Percentiles rank a stretch among this genome's conserved stretches.
phyloP scores from a whole-genome alignment of 2,329 filamentous ascomycete species.

The Fusarium sp. region DNA sequence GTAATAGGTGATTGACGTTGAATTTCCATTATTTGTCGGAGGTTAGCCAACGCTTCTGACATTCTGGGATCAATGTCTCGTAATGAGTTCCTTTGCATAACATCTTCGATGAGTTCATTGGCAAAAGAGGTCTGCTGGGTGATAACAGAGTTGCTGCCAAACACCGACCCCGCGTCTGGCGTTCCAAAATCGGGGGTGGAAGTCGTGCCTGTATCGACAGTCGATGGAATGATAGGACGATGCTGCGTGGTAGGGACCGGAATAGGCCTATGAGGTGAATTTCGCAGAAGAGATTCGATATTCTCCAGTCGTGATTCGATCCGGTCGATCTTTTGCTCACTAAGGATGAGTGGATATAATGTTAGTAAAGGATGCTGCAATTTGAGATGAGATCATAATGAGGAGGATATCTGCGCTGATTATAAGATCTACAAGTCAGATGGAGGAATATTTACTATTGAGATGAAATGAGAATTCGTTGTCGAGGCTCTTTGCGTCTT shows the following conservation, averaged over 20 bases:
- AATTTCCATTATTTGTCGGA: constrained; percentile 64
- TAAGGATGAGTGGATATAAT: constrained; percentile 35
- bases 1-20: constrained; percentile 56
- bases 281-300: constrained; percentile 57
- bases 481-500: constrained; percentile 64
- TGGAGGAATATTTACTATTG: constrained; percentile 72
- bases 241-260: constrained; percentile 34
- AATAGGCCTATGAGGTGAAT: constrained; percentile 47
- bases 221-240: constrained; percentile 38
- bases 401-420: no score
- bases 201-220: constrained; percentile 33
- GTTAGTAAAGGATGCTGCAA: no score
- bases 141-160: constrained; percentile 61
- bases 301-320: constrained; percentile 58
- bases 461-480: constrained; percentile 68
- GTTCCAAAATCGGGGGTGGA: constrained; percentile 53
- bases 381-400: no score
- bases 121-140: constrained; percentile 64
- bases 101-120: constrained; percentile 65
- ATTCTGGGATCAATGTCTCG: constrained; percentile 61
- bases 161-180: constrained; percentile 55
- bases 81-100: constrained; percentile 61
- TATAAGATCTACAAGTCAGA: no score
- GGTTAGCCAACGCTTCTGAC: constrained; percentile 62
- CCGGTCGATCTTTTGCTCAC: constrained; percentile 65